Evolutionary conservation across 495 filamentous ascomycete species (phyloP).

Genomic region (Xylaria cubensis): DNA sequence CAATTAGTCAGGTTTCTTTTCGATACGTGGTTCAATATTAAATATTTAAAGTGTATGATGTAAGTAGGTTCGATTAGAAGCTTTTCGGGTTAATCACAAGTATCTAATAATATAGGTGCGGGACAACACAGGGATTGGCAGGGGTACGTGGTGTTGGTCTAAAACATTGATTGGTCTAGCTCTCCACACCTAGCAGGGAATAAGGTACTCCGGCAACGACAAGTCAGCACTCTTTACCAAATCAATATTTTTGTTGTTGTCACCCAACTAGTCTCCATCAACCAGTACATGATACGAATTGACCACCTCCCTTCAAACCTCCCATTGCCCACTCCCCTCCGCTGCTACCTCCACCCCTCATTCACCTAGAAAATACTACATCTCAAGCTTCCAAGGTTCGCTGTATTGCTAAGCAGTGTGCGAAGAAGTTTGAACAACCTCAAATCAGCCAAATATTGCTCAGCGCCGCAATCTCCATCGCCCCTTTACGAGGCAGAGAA

Average conservation of each 20-base stretch:
- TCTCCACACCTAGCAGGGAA: neutral
- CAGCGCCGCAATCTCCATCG: neutral
- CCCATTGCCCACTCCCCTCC: conserved; percentile 12
- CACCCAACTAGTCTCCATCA: neutral
- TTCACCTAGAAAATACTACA: neutral
- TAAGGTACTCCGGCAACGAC: conserved; percentile 24
- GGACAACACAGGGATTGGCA: conserved; percentile 5
- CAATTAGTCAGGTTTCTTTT: no score
- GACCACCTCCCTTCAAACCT: neutral
- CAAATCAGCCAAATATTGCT: neutral
- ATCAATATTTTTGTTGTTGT: conserved; percentile 27
- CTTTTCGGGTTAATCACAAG: neutral
- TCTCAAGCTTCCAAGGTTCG: neutral
- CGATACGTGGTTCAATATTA: no score
- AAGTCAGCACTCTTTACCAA: conserved; percentile 16
- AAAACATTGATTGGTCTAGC: neutral
- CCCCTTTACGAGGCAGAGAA: neutral
- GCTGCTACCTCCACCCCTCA: conserved; percentile 15
- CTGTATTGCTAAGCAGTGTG: neutral
- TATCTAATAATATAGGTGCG: neutral
- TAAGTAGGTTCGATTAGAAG: neutral
- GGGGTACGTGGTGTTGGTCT: neutral
- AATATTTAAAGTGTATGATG: neutral
- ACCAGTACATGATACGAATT: conserved; percentile 3
- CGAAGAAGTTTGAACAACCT: neutral